These are phyloP conservation scores for Apiotrichum akiyoshidainum DNA, from an alignment of 1,284 basidiomycete species.

Conservation along the genomic window DNA sequence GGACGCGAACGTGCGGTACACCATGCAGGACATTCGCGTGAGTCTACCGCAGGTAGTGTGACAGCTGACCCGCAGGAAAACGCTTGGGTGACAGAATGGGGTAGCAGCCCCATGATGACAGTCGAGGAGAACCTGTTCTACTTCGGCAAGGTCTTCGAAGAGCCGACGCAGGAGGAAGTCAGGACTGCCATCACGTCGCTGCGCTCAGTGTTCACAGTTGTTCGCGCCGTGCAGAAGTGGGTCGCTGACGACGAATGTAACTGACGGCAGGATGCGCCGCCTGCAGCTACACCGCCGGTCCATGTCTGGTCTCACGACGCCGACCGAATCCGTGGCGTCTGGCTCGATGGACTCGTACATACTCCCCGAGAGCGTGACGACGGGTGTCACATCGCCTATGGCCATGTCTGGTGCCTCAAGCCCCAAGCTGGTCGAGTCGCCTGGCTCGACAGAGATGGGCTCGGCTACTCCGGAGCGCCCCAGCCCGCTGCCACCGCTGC, in stretches of 20 bases:
- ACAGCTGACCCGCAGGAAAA: slow-evolving; percentile 40
- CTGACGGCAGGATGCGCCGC: slow-evolving; percentile 10
- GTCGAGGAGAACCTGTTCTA: slow-evolving; percentile 50
- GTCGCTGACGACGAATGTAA: neutral
- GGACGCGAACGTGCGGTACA: slow-evolving; percentile 44
- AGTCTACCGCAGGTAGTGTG: slow-evolving; percentile 9
- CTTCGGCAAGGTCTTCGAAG: slow-evolving; percentile 49
- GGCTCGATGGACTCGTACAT: slow-evolving; percentile 46
- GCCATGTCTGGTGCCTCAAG: neutral
- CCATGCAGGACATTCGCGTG: slow-evolving; percentile 47
- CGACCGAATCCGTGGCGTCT: neutral
- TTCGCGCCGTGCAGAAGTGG: slow-evolving; percentile 50
- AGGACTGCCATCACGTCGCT: slow-evolving; percentile 45
- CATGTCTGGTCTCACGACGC: neutral
- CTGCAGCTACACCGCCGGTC: slow-evolving; percentile 2
- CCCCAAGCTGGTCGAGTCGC: slow-evolving; percentile 10
- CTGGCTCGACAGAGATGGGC: slow-evolving; percentile 2
- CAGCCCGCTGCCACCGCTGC: slow-evolving; percentile 1
- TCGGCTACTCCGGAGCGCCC: neutral
- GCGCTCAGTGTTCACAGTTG: slow-evolving; percentile 46
- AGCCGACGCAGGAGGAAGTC: slow-evolving; percentile 51
- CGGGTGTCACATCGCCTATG: neutral
- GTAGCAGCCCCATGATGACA: slow-evolving; percentile 39
- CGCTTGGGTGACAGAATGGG: slow-evolving; percentile 50
- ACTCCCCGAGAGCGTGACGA: slow-evolving; percentile 21